Conservation (phyloP, 2,329 filamentous ascomycete species). For the Claviceps monticola region DNA sequence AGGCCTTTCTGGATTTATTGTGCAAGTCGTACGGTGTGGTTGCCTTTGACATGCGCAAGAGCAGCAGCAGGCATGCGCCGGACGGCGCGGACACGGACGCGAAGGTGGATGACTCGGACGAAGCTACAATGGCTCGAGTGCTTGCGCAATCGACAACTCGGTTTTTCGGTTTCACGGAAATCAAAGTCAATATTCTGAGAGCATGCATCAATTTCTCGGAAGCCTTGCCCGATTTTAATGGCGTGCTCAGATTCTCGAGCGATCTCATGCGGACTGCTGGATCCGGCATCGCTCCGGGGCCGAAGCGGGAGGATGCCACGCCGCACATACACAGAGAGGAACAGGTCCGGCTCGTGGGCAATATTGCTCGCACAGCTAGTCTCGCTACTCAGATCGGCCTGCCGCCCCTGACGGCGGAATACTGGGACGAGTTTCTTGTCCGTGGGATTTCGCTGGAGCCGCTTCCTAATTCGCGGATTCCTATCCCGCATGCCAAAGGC, state of each 20-base stretch:
- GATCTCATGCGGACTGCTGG: constrained; percentile 73
- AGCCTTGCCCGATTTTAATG: constrained; percentile 79
- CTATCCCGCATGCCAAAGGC: constrained; percentile 50
- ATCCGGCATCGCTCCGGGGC: constrained; percentile 60
- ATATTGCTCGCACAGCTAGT: constrained; percentile 69
- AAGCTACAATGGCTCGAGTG: constrained; percentile 41
- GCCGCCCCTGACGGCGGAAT: constrained; percentile 59
- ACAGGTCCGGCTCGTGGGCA: constrained; percentile 69
- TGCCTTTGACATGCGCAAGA: constrained; percentile 26
- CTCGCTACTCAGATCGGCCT: constrained; percentile 66
- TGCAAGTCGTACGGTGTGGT: constrained; percentile 53
- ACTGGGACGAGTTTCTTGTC: constrained; percentile 94
- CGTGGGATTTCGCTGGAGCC: constrained; percentile 61
- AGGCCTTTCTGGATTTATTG: constrained; percentile 45
- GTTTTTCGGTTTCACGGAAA: constrained; percentile 61
- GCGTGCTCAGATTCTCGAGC: constrained; percentile 77
- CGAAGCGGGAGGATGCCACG: constrained; percentile 53
- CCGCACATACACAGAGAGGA: constrained; percentile 67
- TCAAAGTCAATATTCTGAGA: constrained; percentile 78
- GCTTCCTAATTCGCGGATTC: constrained; percentile 41
- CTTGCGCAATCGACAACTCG: constrained; percentile 41
- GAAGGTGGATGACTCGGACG: constrained; percentile 32
- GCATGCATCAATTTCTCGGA: constrained; percentile 92
- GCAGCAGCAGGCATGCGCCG: constrained; percentile 2
- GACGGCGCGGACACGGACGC: background rate